Percentiles rank a stretch among this genome's conserved stretches.
Evolutionary conservation across 305 asterid genomes (phyloP).

Genomic region (Euphrasia arctica): DNA sequence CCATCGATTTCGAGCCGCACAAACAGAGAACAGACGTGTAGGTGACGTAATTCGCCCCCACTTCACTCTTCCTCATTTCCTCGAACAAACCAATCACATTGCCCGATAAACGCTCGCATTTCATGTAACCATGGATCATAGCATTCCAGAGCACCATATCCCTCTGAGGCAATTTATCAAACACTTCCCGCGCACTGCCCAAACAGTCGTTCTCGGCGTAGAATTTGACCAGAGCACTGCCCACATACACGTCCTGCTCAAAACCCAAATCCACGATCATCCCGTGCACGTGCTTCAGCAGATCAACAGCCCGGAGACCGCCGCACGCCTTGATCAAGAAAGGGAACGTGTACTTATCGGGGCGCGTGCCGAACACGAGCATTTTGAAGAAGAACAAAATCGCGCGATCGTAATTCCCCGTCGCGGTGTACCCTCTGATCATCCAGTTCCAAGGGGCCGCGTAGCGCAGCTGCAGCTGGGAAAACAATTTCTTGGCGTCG

Average conservation of each 20-base stretch:
- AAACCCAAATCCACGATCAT: conserved; percentile 44
- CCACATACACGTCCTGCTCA: conserved; percentile 70
- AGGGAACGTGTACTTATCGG: conserved; percentile 88
- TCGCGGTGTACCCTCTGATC: conserved; percentile 70
- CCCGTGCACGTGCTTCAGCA: conserved; percentile 50
- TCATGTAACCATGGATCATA: conserved; percentile 66
- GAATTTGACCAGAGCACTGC: conserved; percentile 74
- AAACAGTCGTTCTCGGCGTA: conserved; percentile 60
- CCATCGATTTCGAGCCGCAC: conserved; percentile 54
- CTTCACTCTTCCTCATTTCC: conserved; percentile 53
- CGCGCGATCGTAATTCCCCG: conserved; percentile 54
- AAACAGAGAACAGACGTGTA: conserved; percentile 60
- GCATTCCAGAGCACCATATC: conserved; percentile 82
- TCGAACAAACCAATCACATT: conserved; percentile 49
- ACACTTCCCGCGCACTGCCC: conserved; percentile 50
- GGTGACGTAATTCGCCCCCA: conserved; percentile 55
- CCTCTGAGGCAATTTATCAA: conserved; percentile 63
- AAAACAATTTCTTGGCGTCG: conserved; percentile 60
- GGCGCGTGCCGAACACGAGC: conserved; percentile 65
- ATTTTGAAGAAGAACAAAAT: conserved; percentile 73
- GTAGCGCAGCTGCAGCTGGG: conserved; percentile 60
- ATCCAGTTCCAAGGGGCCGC: conserved; percentile 99
- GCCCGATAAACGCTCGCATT: conserved; percentile 37
- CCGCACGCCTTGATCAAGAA: conserved; percentile 73
- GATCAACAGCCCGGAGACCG: conserved; percentile 46